Evolutionary conservation across 148 eudicot genomes (phyloP).

Genomic region (Salicornia ramosissima): DNA sequence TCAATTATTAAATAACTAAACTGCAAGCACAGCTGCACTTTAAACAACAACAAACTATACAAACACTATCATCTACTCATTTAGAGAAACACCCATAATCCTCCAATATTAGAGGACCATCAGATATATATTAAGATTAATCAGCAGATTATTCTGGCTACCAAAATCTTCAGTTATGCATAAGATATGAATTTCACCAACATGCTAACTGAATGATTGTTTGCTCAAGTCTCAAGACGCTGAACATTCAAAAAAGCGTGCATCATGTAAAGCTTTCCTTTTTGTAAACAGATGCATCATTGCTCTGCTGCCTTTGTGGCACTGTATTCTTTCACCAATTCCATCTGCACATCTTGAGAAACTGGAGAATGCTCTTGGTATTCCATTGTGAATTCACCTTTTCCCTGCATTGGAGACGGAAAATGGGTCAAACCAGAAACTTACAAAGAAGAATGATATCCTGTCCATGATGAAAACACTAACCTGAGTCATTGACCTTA

Average conservation of each 20-base stretch:
- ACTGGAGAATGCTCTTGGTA: conserved; percentile 84
- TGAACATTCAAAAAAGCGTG: conserved; percentile 1
- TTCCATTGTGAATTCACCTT: conserved; percentile 98
- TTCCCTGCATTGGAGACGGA: conserved; percentile 47
- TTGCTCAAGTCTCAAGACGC: neutral
- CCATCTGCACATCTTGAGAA: conserved; percentile 79
- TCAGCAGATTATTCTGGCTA: conserved; percentile 14
- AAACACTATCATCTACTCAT: neutral
- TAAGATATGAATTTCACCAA: conserved; percentile 4
- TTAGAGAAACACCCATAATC: neutral
- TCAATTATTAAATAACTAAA: neutral
- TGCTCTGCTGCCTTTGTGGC: conserved; percentile 52
- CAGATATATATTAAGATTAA: neutral
- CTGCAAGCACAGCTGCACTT: neutral
- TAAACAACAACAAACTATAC: neutral
- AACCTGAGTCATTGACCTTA: conserved; percentile 96
- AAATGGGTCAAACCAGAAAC: neutral
- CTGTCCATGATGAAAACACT: conserved; percentile 4
- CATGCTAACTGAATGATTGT: conserved; percentile 6
- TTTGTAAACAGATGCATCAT: neutral
- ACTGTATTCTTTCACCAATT: conserved; percentile 67
- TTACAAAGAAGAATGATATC: neutral
- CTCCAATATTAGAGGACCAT: neutral
- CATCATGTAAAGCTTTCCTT: neutral
- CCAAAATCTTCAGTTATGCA: conserved; percentile 4